Evolutionary conservation across 1,139 yeast genomes (phyloP).

Genomic region (Candida sp.): DNA sequence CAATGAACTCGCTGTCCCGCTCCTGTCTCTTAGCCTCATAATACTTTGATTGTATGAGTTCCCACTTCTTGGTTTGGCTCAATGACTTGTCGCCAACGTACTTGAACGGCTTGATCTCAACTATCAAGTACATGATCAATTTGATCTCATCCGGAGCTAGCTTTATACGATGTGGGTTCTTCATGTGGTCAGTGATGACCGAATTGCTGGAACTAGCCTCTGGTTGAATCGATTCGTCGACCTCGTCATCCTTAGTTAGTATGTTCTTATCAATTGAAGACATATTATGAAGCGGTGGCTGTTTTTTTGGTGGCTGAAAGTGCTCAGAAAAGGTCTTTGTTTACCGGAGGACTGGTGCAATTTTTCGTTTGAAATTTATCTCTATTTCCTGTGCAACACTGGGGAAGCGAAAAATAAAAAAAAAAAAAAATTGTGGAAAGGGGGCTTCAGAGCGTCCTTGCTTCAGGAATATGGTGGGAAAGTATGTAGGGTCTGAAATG

Average conservation of each 20-base stretch:
- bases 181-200: conserved; percentile 7
- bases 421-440: too few species aligned
- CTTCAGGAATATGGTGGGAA: background rate
- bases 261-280: background rate
- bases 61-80: conserved; percentile 43
- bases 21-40: conserved; percentile 21
- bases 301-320: background rate
- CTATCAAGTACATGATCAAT: conserved; percentile 33
- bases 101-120: conserved; percentile 39
- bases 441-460: too few species aligned
- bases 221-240: background rate
- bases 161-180: conserved; percentile 26
- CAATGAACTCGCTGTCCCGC: conserved; percentile 15
- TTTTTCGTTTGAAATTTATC: too few species aligned
- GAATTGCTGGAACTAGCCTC: background rate
- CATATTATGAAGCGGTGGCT: background rate
- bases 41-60: conserved; percentile 31
- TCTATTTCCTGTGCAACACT: too few species aligned
- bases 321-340: background rate
- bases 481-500: background rate
- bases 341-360: too few species aligned
- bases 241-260: background rate
- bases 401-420: too few species aligned
- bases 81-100: conserved; percentile 38
- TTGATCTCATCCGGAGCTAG: conserved; percentile 32